Conservation (phyloP, 1,139 yeast genomes). For the Hemisphaericaspora subhashii region DNA sequence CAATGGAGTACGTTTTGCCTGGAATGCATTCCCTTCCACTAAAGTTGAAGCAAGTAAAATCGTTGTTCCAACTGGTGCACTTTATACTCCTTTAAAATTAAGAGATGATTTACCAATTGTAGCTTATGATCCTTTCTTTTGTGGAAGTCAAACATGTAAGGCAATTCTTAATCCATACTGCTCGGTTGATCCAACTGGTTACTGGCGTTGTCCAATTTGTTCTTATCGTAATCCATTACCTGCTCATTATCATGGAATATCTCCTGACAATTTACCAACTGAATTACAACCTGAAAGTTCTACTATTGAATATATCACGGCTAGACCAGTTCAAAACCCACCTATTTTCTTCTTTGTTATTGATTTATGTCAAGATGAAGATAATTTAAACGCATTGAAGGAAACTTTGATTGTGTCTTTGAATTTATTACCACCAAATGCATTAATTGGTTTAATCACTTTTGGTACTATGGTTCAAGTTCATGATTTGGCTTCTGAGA, state of each 20-base stretch:
- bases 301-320: conserved; percentile 89
- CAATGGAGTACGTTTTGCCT: conserved; percentile 51
- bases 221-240: conserved; percentile 83
- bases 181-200: conserved; percentile 76
- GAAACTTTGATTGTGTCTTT: conserved; percentile 82
- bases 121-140: conserved; percentile 85
- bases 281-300: conserved; percentile 78
- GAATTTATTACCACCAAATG: conserved; percentile 87
- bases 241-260: conserved; percentile 80
- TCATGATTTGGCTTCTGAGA: conserved; percentile 82
- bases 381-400: conserved; percentile 84
- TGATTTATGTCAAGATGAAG: conserved; percentile 94
- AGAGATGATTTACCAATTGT: conserved; percentile 80
- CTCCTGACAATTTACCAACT: conserved; percentile 81
- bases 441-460: conserved; percentile 87
- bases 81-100: conserved; percentile 87
- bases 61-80: conserved; percentile 91
- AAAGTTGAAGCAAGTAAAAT: conserved; percentile 88
- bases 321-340: conserved; percentile 86
- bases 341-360: conserved; percentile 92
- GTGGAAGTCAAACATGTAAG: conserved; percentile 79
- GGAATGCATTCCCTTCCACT: conserved; percentile 72
- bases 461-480: conserved; percentile 95
- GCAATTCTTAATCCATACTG: conserved; percentile 88
- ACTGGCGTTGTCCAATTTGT: conserved; percentile 94